Percentiles rank a stretch among this genome's conserved stretches.
Conservation (phyloP, 306 rosid genomes). For the Sicyos baderoa region DNA sequence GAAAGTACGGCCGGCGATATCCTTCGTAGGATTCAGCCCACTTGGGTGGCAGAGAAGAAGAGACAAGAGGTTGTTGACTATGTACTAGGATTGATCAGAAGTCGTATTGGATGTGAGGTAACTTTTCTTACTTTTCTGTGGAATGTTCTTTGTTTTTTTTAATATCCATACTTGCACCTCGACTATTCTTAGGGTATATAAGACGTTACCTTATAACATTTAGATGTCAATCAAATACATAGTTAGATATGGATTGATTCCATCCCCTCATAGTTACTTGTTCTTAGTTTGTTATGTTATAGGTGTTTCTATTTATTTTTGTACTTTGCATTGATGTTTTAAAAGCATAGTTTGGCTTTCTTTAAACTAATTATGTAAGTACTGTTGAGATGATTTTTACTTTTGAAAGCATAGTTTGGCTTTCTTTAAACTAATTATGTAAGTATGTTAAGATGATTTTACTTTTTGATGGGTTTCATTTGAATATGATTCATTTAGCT, state of each 20-base stretch:
- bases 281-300: neutral
- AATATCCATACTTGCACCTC: too few species aligned
- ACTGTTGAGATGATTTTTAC: too few species aligned
- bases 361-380: neutral
- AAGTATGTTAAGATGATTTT: neutral
- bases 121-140: neutral
- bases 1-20: slow-evolving; percentile 21
- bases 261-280: too few species aligned
- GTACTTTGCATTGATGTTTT: neutral
- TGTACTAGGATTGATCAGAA: slow-evolving; percentile 27
- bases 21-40: slow-evolving; percentile 32
- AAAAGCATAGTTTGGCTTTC: neutral
- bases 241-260: too few species aligned
- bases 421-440: neutral
- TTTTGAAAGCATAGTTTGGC: neutral
- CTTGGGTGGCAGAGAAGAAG: slow-evolving; percentile 27
- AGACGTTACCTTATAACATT: too few species aligned
- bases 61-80: slow-evolving; percentile 29
- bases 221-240: too few species aligned
- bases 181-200: too few species aligned
- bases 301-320: neutral
- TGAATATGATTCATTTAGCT: neutral
- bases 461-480: neutral
- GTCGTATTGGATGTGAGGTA: slow-evolving; percentile 32
- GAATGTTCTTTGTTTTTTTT: neutral